Evolutionary conservation across 768 basidiomycete species (phyloP), one percentile per base, ranked within the genome.

Genomic region (Mycena epipterygia): DNA sequence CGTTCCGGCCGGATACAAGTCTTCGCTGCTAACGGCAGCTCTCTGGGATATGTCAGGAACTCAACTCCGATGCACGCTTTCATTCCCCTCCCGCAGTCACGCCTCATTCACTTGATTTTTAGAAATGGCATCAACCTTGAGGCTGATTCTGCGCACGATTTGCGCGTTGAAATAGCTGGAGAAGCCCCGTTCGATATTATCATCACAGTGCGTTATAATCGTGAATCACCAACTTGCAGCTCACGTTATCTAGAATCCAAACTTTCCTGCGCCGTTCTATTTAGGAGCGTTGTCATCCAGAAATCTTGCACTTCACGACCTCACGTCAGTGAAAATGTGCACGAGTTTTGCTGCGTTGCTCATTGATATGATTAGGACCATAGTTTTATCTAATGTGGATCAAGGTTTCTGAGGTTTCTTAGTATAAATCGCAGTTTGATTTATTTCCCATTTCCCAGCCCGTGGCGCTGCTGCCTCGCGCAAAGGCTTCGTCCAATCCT

Each of bases 1-100:
- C 55, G 35, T 27, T 16, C 42, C 25, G n/a, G 23, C 33, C 70
- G 70, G 23, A 67, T 71, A 17, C 70, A 71, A 30, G 60, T 71
- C 33, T 58, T 61, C 17, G 59, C 70, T 49, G 53, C 39, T 23
- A 67, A 71, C 32, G 64, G 64, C 35, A 71, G 53, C 37, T 62
- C 64, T 51, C 39, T 71, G 13, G 70, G 70, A 33, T 67, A 61
- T 62, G 41, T 71, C 17, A 46, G 53, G 37, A 46, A 67, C 27
- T 62, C 70, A 3, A 30, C 52, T 2, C 46, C 70, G 23, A 49
- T 52, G 64, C 23, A 51, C 21, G 64, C 41, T 42, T 7, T 37
- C 35, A 5, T 42, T 19, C 19, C 12, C 19, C 2, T 49, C 37
- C 48, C 21, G 7, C 19, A 37, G n/a, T 12, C 2, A 27, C 13